phyloP scores from a whole-genome alignment of 2,329 filamentous ascomycete genomes.

The Davidsoniella eucalypti region DNA sequence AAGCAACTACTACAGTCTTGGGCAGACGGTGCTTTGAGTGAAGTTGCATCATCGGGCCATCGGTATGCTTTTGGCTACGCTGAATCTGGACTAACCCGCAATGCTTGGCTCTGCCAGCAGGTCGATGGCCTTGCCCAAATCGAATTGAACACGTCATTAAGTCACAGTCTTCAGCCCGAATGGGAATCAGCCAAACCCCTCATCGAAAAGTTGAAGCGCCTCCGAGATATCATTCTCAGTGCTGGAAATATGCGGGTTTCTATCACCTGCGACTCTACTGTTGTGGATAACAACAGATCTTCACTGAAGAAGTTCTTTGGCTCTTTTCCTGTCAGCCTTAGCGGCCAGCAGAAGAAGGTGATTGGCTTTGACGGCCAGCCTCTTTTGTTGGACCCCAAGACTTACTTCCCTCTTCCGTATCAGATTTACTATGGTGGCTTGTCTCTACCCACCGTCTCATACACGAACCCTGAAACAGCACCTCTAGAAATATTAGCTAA shows the following conservation, averaged over 20 bases:
- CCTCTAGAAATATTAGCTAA: constrained; percentile 79
- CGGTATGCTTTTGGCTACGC: constrained; percentile 72
- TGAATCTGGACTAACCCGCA: constrained; percentile 58
- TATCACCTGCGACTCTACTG: constrained; percentile 70
- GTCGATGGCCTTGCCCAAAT: constrained; percentile 84
- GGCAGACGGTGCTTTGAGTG: constrained; percentile 78
- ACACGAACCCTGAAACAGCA: constrained; percentile 57
- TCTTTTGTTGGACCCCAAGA: constrained; percentile 33
- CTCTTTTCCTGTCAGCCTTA: constrained; percentile 4
- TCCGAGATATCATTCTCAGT: constrained; percentile 63
- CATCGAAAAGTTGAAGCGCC: constrained; percentile 67
- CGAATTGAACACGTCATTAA: constrained; percentile 64
- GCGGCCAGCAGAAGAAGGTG: neutral
- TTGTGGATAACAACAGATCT: constrained; percentile 49
- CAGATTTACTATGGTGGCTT: constrained; percentile 91
- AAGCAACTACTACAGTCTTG: constrained; percentile 73
- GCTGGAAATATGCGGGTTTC: constrained; percentile 58
- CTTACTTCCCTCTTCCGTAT: constrained; percentile 88
- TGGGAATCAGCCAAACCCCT: constrained; percentile 57
- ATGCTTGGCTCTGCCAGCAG: constrained; percentile 62
- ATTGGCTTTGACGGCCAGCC: constrained; percentile 10
- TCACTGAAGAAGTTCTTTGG: constrained; percentile 49
- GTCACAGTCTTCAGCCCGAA: constrained; percentile 42
- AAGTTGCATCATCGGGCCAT: constrained; percentile 81
- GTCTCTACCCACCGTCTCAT: constrained; percentile 68